Base-by-base conservation (phyloP, 2,329 filamentous ascomycete genomes). In the Alternaria sp. region DNA sequence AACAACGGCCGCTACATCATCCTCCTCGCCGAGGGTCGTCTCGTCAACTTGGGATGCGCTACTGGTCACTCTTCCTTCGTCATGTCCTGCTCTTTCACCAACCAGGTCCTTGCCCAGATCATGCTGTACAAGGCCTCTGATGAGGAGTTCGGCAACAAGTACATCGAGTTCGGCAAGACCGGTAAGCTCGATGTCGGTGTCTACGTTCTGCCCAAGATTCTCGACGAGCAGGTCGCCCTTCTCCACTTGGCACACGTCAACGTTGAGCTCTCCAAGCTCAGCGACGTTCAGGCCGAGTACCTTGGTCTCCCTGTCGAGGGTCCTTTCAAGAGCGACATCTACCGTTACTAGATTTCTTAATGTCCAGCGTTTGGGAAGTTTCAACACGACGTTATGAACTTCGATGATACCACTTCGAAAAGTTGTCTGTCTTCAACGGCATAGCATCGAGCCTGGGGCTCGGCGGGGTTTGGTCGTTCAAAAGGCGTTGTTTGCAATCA, bases 71-170 rank as follows among this genome's bases (percentile, higher is more conserved):
- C 94, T 74, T 98, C 95, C 57, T 99, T 99, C 85, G 96, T 99
- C 88, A 98, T 99, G 96, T 97, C 94, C 77, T 99, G 96, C 91
- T 98, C 95, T 70, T 99, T 99, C 91, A 97, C 94, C 89, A 99
- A 99, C 91, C 96, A 99, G 89, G 96, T 98, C 78, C 93, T 99
- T 82, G 96, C 96, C 74, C 96, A 99, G 88, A 98, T 99, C 86
- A 91, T 97, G 87, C 87, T 99, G 79, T 99, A 85, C 92, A 98
- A 98, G 91, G 91, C 90, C 78, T 87, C 91, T 77, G 94, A 98
- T 81, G 88, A 88, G 81, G 91, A 86, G 62, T 99, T 97, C 83
- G 89, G 91, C 84, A 86, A 92, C 85, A 97, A 97, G 89, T 97
- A 97, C 86, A 85, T 94, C 77, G 96, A 97, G 86, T 99, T 97